phyloP scores from a whole-genome alignment of 192 early-diverging fungal species.

The Podochytrium sp. region DNA sequence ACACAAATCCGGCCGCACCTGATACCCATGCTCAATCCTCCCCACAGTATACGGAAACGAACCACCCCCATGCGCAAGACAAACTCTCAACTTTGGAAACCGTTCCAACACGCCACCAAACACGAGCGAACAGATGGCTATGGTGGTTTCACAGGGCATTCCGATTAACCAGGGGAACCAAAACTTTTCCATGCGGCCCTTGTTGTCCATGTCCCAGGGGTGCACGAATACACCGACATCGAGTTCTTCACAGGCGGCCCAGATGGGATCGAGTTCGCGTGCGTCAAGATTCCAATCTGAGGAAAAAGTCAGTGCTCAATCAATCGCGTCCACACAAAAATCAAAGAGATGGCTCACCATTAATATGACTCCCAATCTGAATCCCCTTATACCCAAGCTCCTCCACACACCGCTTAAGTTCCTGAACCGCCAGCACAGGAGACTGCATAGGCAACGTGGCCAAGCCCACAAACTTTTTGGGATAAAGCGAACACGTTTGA shows the following conservation, averaged over 20 bases:
- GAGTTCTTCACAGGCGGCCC: slow-evolving; percentile 69
- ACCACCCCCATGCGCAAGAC: slow-evolving; percentile 71
- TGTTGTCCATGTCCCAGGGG: slow-evolving; percentile 60
- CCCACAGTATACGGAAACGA: slow-evolving; percentile 69
- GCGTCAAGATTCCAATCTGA: slow-evolving; percentile 72
- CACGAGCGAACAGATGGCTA: slow-evolving; percentile 66
- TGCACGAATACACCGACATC: slow-evolving; percentile 67
- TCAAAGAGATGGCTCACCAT: too few species aligned
- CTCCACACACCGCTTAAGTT: slow-evolving; percentile 64
- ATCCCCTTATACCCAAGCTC: slow-evolving; percentile 66
- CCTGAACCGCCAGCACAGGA: slow-evolving; percentile 64
- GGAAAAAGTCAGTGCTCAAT: not conserved
- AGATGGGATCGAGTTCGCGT: slow-evolving; percentile 66
- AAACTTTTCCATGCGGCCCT: slow-evolving; percentile 65
- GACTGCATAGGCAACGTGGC: slow-evolving; percentile 73
- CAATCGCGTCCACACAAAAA: slow-evolving; percentile 2
- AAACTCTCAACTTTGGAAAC: slow-evolving; percentile 62
- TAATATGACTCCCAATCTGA: slow-evolving; percentile 54
- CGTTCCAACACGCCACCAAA: slow-evolving; percentile 72
- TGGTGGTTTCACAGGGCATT: slow-evolving; percentile 71
- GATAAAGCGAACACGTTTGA: slow-evolving; percentile 62
- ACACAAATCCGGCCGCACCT: slow-evolving; percentile 66
- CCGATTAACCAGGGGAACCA: slow-evolving; percentile 72
- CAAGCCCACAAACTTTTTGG: slow-evolving; percentile 63
- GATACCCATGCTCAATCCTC: slow-evolving; percentile 69